Percentiles rank a stretch among this genome's conserved stretches.
Evolutionary conservation across 768 basidiomycete species (phyloP).

Genomic region (Termitomyces sp.): DNA sequence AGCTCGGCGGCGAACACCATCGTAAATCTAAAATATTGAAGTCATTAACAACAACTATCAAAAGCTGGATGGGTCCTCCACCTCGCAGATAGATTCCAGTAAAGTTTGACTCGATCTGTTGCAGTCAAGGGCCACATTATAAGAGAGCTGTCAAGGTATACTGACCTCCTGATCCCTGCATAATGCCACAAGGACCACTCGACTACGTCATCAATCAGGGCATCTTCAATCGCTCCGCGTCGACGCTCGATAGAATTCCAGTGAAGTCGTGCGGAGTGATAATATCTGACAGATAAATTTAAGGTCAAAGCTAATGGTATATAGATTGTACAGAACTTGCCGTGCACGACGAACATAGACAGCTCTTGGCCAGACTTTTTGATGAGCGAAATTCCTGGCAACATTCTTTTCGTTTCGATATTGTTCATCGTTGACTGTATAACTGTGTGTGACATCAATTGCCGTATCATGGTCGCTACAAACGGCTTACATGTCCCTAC

Average conservation of each 20-base stretch:
- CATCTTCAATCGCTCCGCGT: conserved; percentile 55
- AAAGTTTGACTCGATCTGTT: conserved; percentile 44
- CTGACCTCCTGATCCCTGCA: conserved; percentile 49
- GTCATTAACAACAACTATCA: neutral
- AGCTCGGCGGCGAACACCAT: conserved; percentile 63
- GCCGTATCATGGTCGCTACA: neutral
- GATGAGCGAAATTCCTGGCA: conserved; percentile 64
- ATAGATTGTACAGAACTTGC: conserved; percentile 26
- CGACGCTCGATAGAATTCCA: conserved; percentile 75
- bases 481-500: conserved; percentile 43
- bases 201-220: conserved; percentile 65
- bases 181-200: conserved; percentile 82
- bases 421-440: conserved; percentile 53
- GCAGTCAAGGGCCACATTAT: conserved; percentile 15
- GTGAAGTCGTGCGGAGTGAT: conserved; percentile 62
- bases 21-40: conserved; percentile 46
- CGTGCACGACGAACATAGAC: conserved; percentile 65
- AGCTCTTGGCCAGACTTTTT: conserved; percentile 76
- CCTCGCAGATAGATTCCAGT: conserved; percentile 48
- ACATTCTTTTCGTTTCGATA: conserved; percentile 60
- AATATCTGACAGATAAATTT: conserved; percentile 37
- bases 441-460: conserved; percentile 30
- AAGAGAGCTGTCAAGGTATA: neutral
- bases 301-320: neutral
- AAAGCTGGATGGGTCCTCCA: conserved; percentile 21